Base-by-base conservation (phyloP, 2,329 filamentous ascomycete genomes). In the Bipolaris zeicola region DNA sequence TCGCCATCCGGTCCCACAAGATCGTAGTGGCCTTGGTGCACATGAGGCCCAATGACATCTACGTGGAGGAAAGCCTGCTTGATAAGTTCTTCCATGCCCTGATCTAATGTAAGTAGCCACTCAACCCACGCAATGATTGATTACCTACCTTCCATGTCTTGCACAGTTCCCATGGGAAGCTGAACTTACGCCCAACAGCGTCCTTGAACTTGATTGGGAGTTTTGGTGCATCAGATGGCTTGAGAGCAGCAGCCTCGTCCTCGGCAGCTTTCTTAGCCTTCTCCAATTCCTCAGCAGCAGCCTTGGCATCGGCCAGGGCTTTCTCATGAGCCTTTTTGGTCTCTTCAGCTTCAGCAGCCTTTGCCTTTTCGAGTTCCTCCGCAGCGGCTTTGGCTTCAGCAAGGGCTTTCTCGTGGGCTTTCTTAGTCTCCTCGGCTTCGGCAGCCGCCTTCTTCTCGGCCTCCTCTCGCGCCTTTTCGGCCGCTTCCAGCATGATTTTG, bases 91-190 rank as follows among this genome's bases (percentile, higher is more conserved):
- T 81, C 78, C 79, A 82, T 81, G 34, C 79, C 79, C 73, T 81
- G 48, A 44, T 83, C 86, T 79, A 96, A 96, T 65, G 88, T 89
- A 74, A 96, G 91, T 48, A 11, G 11, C 24, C 6, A 41, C 14
- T 7, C 11, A n/a, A 16, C 22, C 8, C 3, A 37, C 14, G 14
- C 31, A 11, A 10, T 11, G 13, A n/a, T 33, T 20, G 26, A 14
- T 6, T 36, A 2, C 82, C 74, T 91, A 66, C 68, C 65, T 71
- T 69, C 68, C 69, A 73, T 1, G 69, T 66, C 36, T 68, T 66
- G 51, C 67, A 71, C 26, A 69, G 24, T 14, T 70, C 45, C 56
- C 61, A 73, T 5, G 70, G 70, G 45, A 73, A 68, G 45, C 57
- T 67, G 48, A 70, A 73, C 41, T 67, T 70, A 50, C 69, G 63